Percentiles rank a stretch among this genome's conserved stretches.
phyloP scores from a whole-genome alignment of 768 basidiomycete genomes.

The Agaricus subrufescens region DNA sequence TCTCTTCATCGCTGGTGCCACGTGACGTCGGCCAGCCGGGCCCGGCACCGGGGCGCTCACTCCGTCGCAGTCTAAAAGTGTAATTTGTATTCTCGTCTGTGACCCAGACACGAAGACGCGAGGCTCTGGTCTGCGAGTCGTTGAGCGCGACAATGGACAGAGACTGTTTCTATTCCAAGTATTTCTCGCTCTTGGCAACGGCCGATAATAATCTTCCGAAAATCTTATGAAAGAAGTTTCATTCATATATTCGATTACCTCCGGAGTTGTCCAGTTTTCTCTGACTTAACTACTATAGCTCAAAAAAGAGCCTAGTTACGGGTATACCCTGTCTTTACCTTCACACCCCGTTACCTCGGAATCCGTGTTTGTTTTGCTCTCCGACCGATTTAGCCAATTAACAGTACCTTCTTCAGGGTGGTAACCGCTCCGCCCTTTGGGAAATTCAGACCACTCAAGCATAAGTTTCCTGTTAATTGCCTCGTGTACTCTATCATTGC shows the following conservation, averaged over 20 bases:
- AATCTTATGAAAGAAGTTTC: not conserved
- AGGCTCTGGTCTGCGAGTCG: too few relatives aligned
- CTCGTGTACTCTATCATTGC: not conserved
- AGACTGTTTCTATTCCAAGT: too few relatives aligned
- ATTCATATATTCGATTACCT: not conserved
- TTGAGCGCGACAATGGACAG: too few relatives aligned
- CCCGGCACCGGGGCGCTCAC: not conserved
- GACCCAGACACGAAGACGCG: not conserved
- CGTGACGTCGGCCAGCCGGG: not conserved
- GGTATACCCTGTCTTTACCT: not conserved
- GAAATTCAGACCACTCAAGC: not conserved
- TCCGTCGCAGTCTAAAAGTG: conserved; percentile 3
- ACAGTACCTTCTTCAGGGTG: not conserved
- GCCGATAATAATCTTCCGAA: not conserved
- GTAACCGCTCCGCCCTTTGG: not conserved
- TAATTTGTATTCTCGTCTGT: not conserved
- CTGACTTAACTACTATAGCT: not conserved
- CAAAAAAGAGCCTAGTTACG: conserved; percentile 1
- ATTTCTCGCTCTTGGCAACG: too few relatives aligned
- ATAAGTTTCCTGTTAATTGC: not conserved
- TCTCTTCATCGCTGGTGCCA: not conserved
- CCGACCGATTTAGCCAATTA: not conserved
- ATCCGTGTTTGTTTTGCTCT: conserved; percentile 1
- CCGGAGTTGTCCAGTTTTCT: not conserved
- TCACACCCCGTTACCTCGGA: conserved; percentile 2